A percentile compares a stretch with the other conserved stretches of the same genome.
Conservation (phyloP, 2,329 filamentous ascomycete species). For the Ustilaginoidea virens region DNA sequence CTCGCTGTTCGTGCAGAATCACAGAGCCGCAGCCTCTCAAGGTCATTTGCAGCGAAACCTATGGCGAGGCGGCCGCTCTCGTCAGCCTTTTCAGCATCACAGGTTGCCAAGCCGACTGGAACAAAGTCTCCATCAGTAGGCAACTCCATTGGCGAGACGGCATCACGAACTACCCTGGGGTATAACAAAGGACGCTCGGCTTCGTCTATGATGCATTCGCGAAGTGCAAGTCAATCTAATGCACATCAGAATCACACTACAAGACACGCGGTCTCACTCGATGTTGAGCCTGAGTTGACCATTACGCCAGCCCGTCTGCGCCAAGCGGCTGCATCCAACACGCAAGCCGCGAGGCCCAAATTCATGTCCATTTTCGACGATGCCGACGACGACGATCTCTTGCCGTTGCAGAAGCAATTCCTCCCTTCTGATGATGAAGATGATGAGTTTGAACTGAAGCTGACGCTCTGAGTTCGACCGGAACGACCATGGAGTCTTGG, state of each 20-base stretch:
- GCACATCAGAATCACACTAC: slow-evolving; percentile 7
- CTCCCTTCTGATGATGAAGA: slow-evolving; percentile 29
- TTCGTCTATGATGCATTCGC: slow-evolving; percentile 26
- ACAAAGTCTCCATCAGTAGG: slow-evolving; percentile 29
- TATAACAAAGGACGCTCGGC: slow-evolving; percentile 62
- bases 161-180: slow-evolving; percentile 69
- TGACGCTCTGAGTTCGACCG: slow-evolving; percentile 11
- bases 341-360: slow-evolving; percentile 24
- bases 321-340: slow-evolving; percentile 8
- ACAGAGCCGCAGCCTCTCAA: neutral
- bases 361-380: slow-evolving; percentile 46
- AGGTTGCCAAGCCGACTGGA: slow-evolving; percentile 26
- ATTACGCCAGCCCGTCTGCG: slow-evolving; percentile 29
- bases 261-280: neutral
- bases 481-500: slow-evolving; percentile 2
- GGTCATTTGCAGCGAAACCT: neutral
- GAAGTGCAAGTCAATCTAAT: slow-evolving; percentile 6
- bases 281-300: slow-evolving; percentile 18
- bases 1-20: slow-evolving; percentile 25
- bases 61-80: slow-evolving; percentile 13
- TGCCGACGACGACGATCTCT: slow-evolving; percentile 23
- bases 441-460: slow-evolving; percentile 39
- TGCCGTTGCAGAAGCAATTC: slow-evolving; percentile 11
- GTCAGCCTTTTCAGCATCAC: slow-evolving; percentile 15
- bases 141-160: slow-evolving; percentile 44